Conservation (phyloP, 1,139 yeast species). For the Pichia cactophila region DNA sequence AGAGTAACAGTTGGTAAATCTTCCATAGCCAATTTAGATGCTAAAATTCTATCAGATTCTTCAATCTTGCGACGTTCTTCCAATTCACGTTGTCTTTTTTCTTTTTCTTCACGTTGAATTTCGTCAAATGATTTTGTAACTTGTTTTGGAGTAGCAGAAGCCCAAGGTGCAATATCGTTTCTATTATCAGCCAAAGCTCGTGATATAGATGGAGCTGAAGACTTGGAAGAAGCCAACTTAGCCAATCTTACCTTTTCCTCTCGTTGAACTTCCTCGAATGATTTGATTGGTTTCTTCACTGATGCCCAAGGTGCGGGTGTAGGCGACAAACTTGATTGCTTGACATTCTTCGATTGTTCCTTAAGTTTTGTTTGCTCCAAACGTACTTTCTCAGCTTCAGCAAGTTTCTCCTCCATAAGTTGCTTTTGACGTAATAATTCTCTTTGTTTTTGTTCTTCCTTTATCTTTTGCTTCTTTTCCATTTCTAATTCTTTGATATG, state of each 20-base stretch:
- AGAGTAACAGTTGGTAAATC: conserved; percentile 14
- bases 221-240: not conserved
- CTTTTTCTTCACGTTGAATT: conserved; percentile 63
- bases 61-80: conserved; percentile 21
- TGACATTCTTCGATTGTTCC: not conserved
- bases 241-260: conserved; percentile 39
- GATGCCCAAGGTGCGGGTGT: conserved; percentile 55
- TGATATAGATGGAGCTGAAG: not conserved
- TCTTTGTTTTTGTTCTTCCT: conserved; percentile 4
- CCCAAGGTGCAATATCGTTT: conserved; percentile 52
- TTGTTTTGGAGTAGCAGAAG: conserved; percentile 29
- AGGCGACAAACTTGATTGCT: conserved; percentile 9
- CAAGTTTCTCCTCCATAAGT: not conserved
- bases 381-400: not conserved
- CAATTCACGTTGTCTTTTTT: conserved; percentile 30
- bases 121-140: conserved; percentile 59
- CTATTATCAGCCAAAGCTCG: not conserved
- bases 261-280: conserved; percentile 64
- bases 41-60: conserved; percentile 23
- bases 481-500: conserved; percentile 7
- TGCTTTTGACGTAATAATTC: conserved; percentile 1
- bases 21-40: conserved; percentile 26
- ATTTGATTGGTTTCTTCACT: conserved; percentile 37
- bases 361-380: not conserved
- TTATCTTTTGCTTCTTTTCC: conserved; percentile 5